Conservation (phyloP, 2,329 filamentous ascomycete species). For the Paecilomyces sp. region DNA sequence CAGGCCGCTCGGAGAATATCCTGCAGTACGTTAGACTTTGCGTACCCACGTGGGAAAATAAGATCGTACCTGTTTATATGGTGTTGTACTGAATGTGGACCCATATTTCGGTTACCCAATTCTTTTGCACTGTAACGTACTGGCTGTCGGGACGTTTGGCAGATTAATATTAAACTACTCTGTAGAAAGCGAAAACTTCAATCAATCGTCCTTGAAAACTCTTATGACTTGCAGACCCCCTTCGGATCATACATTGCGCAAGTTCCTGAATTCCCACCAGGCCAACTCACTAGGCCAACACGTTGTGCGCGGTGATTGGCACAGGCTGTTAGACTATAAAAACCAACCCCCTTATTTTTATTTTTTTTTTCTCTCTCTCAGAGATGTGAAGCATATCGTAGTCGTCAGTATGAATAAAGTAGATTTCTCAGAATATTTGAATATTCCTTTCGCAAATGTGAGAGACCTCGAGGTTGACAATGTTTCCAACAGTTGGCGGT, state of each 20-base stretch:
- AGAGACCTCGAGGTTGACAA: too few relatives aligned
- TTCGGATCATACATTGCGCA: neutral
- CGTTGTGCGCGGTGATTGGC: neutral
- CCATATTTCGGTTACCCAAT: neutral
- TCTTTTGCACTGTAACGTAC: neutral
- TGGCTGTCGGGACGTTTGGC: neutral
- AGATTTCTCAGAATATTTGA: too few relatives aligned
- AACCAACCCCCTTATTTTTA: neutral
- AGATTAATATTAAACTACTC: neutral
- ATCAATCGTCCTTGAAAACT: neutral
- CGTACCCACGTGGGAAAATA: neutral
- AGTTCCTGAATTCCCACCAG: neutral
- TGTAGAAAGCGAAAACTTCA: neutral
- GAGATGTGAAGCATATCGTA: neutral
- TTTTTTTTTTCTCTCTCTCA: neutral
- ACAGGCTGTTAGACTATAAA: neutral
- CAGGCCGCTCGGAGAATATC: neutral
- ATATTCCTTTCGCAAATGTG: too few relatives aligned
- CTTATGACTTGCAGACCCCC: neutral
- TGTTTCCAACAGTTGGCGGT: too few relatives aligned
- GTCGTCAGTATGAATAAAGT: too few relatives aligned
- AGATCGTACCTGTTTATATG: neutral
- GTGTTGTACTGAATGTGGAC: neutral
- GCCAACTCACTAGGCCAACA: slow-evolving; percentile 18
- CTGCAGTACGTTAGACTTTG: neutral